Base-by-base conservation (phyloP, 164 flowering plant genomes). In the Euptelea pleiosperma region DNA sequence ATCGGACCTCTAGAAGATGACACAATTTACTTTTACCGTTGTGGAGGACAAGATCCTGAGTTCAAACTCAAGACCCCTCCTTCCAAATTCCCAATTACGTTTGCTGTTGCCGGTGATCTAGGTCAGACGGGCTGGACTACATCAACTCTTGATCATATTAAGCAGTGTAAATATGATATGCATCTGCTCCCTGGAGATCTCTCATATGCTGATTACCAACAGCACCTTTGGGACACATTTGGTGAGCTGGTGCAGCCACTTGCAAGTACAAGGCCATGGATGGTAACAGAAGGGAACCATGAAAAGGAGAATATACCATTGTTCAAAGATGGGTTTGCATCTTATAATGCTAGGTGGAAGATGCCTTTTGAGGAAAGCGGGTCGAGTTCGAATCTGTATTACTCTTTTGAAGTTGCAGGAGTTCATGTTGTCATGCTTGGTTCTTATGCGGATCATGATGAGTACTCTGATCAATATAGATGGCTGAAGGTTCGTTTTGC, bases 101-200 rank as follows among this genome's bases (percentile, higher is more conserved):
- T 93, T 72, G 81, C 96, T 19, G 86, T 93, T 67, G 97, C 81
- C 15, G 99, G 91, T 60, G 99, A 93, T 79, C 69, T 93, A 39
- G 99, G 99, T 51, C 99, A 93, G 67, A 84, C 97, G 12, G 96
- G 82, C 9, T 93, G 99, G 99, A 93, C 97, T 4, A 66, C 79
- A 61, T 80, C 99, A 40, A 90, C 99, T 14, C 75, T 90, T 16
- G 91, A 82, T 44, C 99, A 93, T 66, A 86, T 90, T 49, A 75
- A 68, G 44, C 75, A 55, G 54, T 88, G 92, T 68, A 74, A 82
- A 34, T 88, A 90, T 73, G 99, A 93, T 57, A 70, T 90, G 47
- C 89, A 88, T 66, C 50, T 93, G 63, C 91, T 93, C 40, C 97
- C 99, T 22, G 97, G 97, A 3, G 99, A 90, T 61, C 89, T 93